Evolutionary conservation across 2,329 filamentous ascomycete species (phyloP).

Genomic region (Exophiala lecanii-corni): DNA sequence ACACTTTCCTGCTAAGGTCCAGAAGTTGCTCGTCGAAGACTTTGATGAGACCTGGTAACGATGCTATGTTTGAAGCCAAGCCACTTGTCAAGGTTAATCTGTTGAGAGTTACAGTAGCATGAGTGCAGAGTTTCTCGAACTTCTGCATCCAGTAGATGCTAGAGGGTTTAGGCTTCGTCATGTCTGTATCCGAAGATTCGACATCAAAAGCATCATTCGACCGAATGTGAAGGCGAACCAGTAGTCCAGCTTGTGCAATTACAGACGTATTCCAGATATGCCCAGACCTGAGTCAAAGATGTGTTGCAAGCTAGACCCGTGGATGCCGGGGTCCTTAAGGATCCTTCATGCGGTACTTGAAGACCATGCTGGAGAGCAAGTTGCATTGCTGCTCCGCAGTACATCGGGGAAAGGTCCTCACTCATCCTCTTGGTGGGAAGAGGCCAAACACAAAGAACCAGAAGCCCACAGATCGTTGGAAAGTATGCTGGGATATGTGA

Average conservation of each 20-base stretch:
- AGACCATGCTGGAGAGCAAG: slow-evolving; percentile 9
- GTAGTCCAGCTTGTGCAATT: background rate
- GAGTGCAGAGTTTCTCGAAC: slow-evolving; percentile 1
- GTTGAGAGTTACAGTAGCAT: background rate
- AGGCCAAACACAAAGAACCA: slow-evolving; percentile 14
- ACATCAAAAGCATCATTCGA: slow-evolving; percentile 10
- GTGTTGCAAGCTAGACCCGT: no score
- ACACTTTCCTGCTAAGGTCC: background rate
- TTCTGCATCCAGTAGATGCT: slow-evolving; percentile 9
- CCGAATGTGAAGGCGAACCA: slow-evolving; percentile 5
- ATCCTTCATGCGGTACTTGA: no score
- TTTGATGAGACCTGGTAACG: background rate
- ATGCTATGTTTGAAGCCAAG: background rate
- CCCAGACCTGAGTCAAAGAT: slow-evolving; percentile 6
- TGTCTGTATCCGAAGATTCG: background rate
- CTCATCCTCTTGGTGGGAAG: slow-evolving; percentile 4
- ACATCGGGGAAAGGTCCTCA: slow-evolving; percentile 11
- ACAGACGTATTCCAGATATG: slow-evolving; percentile 7
- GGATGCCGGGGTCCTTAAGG: no score
- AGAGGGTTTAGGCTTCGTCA: background rate
- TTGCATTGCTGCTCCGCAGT: slow-evolving; percentile 7
- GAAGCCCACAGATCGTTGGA: slow-evolving; percentile 6
- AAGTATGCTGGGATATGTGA: background rate
- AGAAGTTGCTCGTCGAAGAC: slow-evolving; percentile 3
- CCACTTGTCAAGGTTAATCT: background rate